phyloP scores from a whole-genome alignment of 1,284 basidiomycete genomes.

The Volvariella volvacea region DNA sequence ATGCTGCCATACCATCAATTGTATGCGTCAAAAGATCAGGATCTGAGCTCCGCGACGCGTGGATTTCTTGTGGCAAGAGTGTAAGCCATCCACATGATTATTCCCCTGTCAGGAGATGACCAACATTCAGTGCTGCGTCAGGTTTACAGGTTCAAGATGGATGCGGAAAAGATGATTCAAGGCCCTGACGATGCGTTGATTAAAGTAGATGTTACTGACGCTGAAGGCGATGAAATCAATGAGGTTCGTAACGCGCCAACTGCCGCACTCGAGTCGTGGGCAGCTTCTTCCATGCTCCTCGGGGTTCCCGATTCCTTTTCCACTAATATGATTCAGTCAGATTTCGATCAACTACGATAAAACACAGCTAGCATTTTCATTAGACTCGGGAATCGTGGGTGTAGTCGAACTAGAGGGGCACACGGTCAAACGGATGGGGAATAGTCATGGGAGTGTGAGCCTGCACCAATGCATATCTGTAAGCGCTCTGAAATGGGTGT shows the following conservation, averaged over 20 bases:
- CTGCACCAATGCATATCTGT: not conserved
- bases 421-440: conserved; percentile 47
- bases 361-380: conserved; percentile 57
- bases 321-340: conserved; percentile 40
- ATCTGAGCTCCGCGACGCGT: conserved; percentile 38
- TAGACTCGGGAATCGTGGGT: conserved; percentile 63
- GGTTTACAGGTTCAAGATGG: conserved; percentile 40
- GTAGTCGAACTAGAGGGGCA: conserved; percentile 49
- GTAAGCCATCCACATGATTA: no score
- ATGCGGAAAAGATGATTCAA: conserved; percentile 40
- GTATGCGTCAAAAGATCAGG: conserved; percentile 33
- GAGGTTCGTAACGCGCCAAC: conserved; percentile 42
- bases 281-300: no score
- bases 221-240: conserved; percentile 57
- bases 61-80: conserved; percentile 54
- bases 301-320: conserved; percentile 2
- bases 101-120: conserved; percentile 13
- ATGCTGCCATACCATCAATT: conserved; percentile 54
- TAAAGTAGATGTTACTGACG: conserved; percentile 37
- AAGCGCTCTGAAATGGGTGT: conserved; percentile 6
- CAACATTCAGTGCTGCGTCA: conserved; percentile 3
- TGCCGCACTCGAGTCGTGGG: no score
- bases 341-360: conserved; percentile 49
- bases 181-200: conserved; percentile 38
- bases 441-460: conserved; percentile 55